Evolutionary conservation across 371 early-diverging fungal genomes (phyloP), one percentile per base, ranked within the genome.

Genomic region (Actinomucor elegans): DNA sequence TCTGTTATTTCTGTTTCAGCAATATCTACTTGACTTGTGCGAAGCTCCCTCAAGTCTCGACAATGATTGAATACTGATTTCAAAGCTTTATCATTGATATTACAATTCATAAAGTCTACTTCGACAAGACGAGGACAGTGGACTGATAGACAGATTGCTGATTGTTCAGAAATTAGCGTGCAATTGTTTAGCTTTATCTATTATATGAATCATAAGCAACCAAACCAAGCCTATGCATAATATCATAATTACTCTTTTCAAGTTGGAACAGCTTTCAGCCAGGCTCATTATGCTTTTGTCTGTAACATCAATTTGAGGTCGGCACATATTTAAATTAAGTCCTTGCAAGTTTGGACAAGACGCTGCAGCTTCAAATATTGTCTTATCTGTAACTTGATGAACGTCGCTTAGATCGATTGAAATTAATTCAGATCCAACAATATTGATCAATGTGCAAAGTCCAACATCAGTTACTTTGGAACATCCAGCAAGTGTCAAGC

Each of bases 171-270:
- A 29, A 86, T 52, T 9, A 64, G 59, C 4, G 55, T 55, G 48
- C 83, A 86, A 44, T 78, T 73, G 55, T 74, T 84, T 31, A 86
- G 59, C 47, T 82, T 86, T 48, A 86, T 81, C 86, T 86, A 69
- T 8, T 48, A 12, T 31, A 47, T 51, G 31, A 17, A 26, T 8
- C 1, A 24, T 47, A 14, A n/a, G 20, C 20, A 36, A 8, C 4
- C 37, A 8, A 8, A 36, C 11, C 5, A 4, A 18, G n/a, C 15
- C 37, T 18, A 10, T 9, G 6, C 4, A 15, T 36, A 18, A 42
- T 15, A 45, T 21, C 4, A n/a, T 26, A 35, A 17, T 63, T 70
- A 77, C 77, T 52, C 77, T 62, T 66, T 68, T 62, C 17, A 77
- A 42, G 18, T 58, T 48, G 15, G 29, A 35, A 33, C 78, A 77